phyloP scores from a whole-genome alignment of 2,329 filamentous ascomycete genomes.

The Dichotomopilus funicola region DNA sequence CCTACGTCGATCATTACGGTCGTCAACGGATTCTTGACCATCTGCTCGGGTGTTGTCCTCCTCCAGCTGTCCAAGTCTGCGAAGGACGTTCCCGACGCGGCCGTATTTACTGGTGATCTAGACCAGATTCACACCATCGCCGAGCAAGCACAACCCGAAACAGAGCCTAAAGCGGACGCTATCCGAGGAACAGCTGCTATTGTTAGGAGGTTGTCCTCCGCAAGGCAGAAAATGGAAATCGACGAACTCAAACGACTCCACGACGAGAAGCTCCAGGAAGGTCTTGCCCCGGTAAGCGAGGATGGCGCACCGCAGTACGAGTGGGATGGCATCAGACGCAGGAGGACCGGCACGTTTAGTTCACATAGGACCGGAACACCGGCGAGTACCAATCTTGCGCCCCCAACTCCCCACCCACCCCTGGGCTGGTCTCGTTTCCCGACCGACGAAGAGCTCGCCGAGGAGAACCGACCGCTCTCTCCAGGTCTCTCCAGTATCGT shows the following conservation, averaged over 20 bases:
- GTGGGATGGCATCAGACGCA: slow-evolving; percentile 83
- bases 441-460: slow-evolving; percentile 54
- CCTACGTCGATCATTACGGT: slow-evolving; percentile 75
- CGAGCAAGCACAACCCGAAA: slow-evolving; percentile 92
- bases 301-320: slow-evolving; percentile 65
- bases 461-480: slow-evolving; percentile 43
- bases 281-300: slow-evolving; percentile 69
- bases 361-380: slow-evolving; percentile 34
- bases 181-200: slow-evolving; percentile 88
- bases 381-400: slow-evolving; percentile 32
- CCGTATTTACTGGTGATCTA: slow-evolving; percentile 85
- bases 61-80: slow-evolving; percentile 96
- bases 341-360: slow-evolving; percentile 42
- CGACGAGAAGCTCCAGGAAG: slow-evolving; percentile 66
- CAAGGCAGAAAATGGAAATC: slow-evolving; percentile 70
- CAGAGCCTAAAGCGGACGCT: slow-evolving; percentile 91
- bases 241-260: slow-evolving; percentile 72
- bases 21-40: slow-evolving; percentile 86
- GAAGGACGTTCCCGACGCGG: slow-evolving; percentile 91
- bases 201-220: slow-evolving; percentile 70
- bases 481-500: slow-evolving; percentile 50
- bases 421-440: slow-evolving; percentile 85
- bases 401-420: slow-evolving; percentile 56
- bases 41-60: slow-evolving; percentile 86
- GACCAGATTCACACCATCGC: slow-evolving; percentile 94